phyloP scores from a whole-genome alignment of 2,329 filamentous ascomycete species.

The Beauveria sp. region DNA sequence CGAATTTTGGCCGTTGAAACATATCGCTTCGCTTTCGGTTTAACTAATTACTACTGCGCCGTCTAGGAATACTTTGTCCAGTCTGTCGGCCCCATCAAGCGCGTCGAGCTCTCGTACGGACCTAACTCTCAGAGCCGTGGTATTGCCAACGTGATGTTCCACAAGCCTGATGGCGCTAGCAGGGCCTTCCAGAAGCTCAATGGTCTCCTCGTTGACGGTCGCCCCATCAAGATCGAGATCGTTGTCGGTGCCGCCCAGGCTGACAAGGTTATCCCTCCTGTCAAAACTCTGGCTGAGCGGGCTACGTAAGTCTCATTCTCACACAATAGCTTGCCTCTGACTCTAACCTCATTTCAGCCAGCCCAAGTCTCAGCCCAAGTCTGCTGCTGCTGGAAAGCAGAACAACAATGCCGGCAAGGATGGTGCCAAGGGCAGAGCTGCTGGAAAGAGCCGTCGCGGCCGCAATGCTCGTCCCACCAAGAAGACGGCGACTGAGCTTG shows the following conservation, averaged over 20 bases:
- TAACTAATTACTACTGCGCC: conserved; percentile 60
- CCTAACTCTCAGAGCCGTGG: conserved; percentile 87
- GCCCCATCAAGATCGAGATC: conserved; percentile 92
- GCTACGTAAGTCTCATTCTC: conserved; percentile 39
- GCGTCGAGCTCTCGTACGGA: conserved; percentile 85
- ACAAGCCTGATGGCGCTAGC: conserved; percentile 69
- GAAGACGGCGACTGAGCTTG: conserved; percentile 93
- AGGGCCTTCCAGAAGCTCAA: conserved; percentile 81
- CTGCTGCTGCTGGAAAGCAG: conserved; percentile 70
- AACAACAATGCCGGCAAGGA: conserved; percentile 38
- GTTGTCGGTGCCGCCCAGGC: conserved; percentile 71
- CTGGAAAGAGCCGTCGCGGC: conserved; percentile 35
- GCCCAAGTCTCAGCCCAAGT: conserved; percentile 71
- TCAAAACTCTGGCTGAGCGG: conserved; percentile 73
- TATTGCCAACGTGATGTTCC: conserved; percentile 83
- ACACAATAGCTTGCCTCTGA: conserved; percentile 10
- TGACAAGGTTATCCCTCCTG: conserved; percentile 56
- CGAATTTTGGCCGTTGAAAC: conserved; percentile 20
- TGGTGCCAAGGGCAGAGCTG: conserved; percentile 32
- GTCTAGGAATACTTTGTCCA: conserved; percentile 92
- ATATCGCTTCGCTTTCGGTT: conserved; percentile 28
- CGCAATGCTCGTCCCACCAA: conserved; percentile 61
- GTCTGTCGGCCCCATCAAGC: conserved; percentile 84
- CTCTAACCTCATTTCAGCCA: conserved; percentile 26
- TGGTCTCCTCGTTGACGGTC: conserved; percentile 80